phyloP scores from a whole-genome alignment of 495 filamentous ascomycete species.

The Saxophila tyrrhenica region DNA sequence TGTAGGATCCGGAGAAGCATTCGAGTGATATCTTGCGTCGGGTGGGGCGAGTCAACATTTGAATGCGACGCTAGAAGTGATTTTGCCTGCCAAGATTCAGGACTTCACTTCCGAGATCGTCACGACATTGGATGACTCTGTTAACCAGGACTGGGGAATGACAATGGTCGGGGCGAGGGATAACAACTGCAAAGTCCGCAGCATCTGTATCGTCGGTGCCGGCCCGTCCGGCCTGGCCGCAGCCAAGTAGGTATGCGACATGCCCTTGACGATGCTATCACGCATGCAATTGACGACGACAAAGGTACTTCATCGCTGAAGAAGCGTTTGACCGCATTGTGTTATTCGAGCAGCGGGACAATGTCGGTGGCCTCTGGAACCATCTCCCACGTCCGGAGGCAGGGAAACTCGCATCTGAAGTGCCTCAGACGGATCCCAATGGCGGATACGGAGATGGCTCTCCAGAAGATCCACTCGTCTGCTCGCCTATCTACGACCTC shows the following conservation, averaged over 20 bases:
- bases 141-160: not conserved
- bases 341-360: conserved; percentile 68
- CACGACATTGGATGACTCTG: not conserved
- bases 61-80: no score
- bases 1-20: no score
- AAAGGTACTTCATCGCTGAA: conserved; percentile 64
- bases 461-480: conserved; percentile 29
- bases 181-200: conserved; percentile 5
- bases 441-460: conserved; percentile 12
- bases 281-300: not conserved
- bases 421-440: conserved; percentile 31
- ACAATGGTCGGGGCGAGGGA: not conserved
- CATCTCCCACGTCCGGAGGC: conserved; percentile 37
- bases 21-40: not conserved
- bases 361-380: conserved; percentile 77
- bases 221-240: conserved; percentile 57
- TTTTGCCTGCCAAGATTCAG: no score
- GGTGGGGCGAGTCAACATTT: not conserved
- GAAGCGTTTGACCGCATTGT: conserved; percentile 56
- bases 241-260: conserved; percentile 39
- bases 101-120: not conserved
- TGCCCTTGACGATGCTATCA: not conserved
- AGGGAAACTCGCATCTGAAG: conserved; percentile 4
- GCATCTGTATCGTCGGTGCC: conserved; percentile 58
- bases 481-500: conserved; percentile 68